These are phyloP conservation scores for Ascochyta rabiei DNA, from an alignment of 2,329 filamentous ascomycete genomes.

Conservation along the genomic window DNA sequence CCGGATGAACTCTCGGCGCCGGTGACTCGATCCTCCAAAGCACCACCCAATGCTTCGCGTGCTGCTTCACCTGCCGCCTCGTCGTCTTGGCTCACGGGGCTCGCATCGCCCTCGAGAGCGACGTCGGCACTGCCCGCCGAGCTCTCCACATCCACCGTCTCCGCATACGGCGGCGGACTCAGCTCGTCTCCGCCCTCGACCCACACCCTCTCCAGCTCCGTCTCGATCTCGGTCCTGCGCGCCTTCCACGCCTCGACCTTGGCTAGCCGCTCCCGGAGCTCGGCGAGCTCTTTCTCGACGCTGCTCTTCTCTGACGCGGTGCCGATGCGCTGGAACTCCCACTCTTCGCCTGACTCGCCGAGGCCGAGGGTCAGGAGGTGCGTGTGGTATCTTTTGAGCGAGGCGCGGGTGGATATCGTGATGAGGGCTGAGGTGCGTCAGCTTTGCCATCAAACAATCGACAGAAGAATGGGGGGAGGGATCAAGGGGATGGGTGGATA, in stretches of 20 bases:
- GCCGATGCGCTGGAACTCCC: constrained; percentile 93
- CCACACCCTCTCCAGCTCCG: constrained; percentile 73
- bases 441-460: too few relatives aligned
- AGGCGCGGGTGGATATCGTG: constrained; percentile 92
- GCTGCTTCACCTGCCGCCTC: too few relatives aligned
- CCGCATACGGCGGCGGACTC: constrained; percentile 45
- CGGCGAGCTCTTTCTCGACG: constrained; percentile 87
- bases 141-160: constrained; percentile 17
- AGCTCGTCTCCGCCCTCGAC: constrained; percentile 52
- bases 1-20: not conserved
- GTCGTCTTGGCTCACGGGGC: not conserved
- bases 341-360: constrained; percentile 81
- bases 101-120: constrained; percentile 50
- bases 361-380: constrained; percentile 86
- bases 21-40: not conserved
- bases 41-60: not conserved
- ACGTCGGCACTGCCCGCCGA: constrained; percentile 10
- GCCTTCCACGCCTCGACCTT: constrained; percentile 85
- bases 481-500: not conserved
- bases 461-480: too few relatives aligned
- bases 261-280: constrained; percentile 77
- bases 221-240: constrained; percentile 79
- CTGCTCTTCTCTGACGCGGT: constrained; percentile 91
- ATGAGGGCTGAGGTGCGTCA: constrained; percentile 69
- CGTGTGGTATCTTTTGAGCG: constrained; percentile 93